Conservation (phyloP, 176 grass and related monocot genomes). For the Canna indica region DNA sequence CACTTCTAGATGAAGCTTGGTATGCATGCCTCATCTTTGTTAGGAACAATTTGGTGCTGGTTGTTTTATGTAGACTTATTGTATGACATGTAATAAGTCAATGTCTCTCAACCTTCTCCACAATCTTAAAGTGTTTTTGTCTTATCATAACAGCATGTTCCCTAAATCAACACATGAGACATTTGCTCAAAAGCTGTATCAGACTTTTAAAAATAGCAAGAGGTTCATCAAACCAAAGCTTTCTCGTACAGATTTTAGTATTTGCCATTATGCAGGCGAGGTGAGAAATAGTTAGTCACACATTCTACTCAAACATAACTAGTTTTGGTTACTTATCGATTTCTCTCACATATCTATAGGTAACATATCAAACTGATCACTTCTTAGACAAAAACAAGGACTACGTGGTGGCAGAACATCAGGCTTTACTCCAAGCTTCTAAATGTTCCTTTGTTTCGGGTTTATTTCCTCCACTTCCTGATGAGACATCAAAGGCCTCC, state of each 20-base stretch:
- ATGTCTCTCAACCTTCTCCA: background rate
- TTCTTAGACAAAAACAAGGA: conserved; percentile 99
- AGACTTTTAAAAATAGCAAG: conserved; percentile 83
- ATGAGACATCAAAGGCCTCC: conserved; percentile 77
- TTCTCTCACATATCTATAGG: conserved; percentile 33
- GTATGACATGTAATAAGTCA: background rate
- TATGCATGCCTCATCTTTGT: conserved; percentile 26
- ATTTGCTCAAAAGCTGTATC: conserved; percentile 92
- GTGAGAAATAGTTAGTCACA: conserved; percentile 30
- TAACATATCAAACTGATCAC: conserved; percentile 70
- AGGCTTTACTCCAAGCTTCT: conserved; percentile 84
- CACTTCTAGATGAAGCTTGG: conserved; percentile 98
- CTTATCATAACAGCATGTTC: conserved; percentile 60
- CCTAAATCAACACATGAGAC: conserved; percentile 95
- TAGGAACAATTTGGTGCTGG: background rate
- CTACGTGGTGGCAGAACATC: conserved; percentile 92
- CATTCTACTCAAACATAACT: conserved; percentile 6
- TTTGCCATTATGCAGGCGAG: conserved; percentile 92
- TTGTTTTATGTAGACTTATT: background rate
- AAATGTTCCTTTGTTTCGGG: conserved; percentile 57
- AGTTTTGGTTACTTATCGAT: conserved; percentile 2
- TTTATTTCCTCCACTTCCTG: conserved; percentile 89
- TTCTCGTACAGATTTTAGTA: conserved; percentile 81
- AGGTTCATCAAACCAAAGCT: conserved; percentile 86
- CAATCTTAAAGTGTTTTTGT: background rate